Percentiles rank a stretch among this genome's conserved stretches.
Evolutionary conservation across 345 rosid species (phyloP).

Genomic region (Moricandia moricandioides): DNA sequence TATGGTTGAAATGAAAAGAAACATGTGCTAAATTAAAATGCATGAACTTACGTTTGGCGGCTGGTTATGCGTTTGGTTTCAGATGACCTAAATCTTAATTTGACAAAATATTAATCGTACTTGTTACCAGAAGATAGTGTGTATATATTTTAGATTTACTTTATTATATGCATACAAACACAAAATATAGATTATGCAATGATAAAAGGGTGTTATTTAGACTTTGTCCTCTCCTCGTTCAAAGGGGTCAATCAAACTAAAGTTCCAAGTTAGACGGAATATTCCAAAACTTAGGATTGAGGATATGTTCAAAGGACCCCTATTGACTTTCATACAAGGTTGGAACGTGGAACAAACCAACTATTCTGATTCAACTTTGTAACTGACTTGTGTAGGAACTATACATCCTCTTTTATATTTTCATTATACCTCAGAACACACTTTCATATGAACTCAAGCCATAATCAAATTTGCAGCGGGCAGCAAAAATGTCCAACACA

Average conservation of each 20-base stretch:
- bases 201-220: background rate
- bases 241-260: constrained; percentile 20
- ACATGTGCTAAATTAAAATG: constrained; percentile 21
- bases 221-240: constrained; percentile 23
- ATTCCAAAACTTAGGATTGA: constrained; percentile 13
- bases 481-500: background rate
- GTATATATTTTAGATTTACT: constrained; percentile 12
- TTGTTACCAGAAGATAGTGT: background rate
- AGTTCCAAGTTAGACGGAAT: constrained; percentile 14
- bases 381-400: background rate
- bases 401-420: background rate
- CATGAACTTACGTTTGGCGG: constrained; percentile 30
- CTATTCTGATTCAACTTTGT: background rate
- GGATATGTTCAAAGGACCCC: constrained; percentile 29
- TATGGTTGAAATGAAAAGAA: background rate
- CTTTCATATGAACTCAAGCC: background rate
- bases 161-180: background rate
- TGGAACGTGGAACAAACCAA: constrained; percentile 20
- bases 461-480: background rate
- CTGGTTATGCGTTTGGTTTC: constrained; percentile 25
- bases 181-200: background rate
- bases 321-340: constrained; percentile 13
- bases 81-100: constrained; percentile 3
- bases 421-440: background rate
- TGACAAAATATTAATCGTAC: constrained; percentile 10